Evolutionary conservation across 345 rosid genomes (phyloP), one percentile per base, ranked within the genome.

Genomic region (Aurinia saxatilis): DNA sequence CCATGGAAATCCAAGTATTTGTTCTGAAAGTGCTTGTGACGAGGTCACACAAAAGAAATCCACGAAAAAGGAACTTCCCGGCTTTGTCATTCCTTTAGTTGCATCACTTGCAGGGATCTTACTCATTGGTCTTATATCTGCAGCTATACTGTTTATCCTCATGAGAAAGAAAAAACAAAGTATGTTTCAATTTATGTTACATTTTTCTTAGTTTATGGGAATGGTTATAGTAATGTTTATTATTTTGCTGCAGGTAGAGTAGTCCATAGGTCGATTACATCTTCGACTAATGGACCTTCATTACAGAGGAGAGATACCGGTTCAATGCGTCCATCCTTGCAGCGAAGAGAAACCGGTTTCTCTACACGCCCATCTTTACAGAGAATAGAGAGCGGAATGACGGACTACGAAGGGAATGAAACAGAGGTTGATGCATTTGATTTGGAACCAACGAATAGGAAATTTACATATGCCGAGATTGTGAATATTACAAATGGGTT

Each of bases 401-500:
- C 70, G 0, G 75, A 71, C 2, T 51, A 57, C 2, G 61, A 13
- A 34, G 39, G 7, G 17, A 49, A 71, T 34, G 70, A 63, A 56
- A 48, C 37, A n/a, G 52, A 30, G 6, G 45, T 33, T 29, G 74
- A 64, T 57, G 55, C 13, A 0, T 71, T 49, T 34, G 75, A 71
- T 71, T 34, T 71, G 53, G 70, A 63, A 16, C 61, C 66, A 0
- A 39, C 61, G 16, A 75, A 67, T 13, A 67, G 54, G 35, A 62
- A 38, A 1, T 80, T 80, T 33, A 75, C 67, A 5, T 73, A 67
- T n/a, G 47, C 73, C 0, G 77, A 79, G 55, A 66, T 81, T 16
- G 59, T 71, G 1, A 69, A 18, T 5, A 74, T 81, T 2, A 81
- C 89, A 7, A 68, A 79, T 40, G 71, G 79, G 8, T 74, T 84